Evolutionary conservation across 2,329 filamentous ascomycete species (phyloP), one percentile per base, ranked within the genome.

Genomic region (Calonectria ilicicola): DNA sequence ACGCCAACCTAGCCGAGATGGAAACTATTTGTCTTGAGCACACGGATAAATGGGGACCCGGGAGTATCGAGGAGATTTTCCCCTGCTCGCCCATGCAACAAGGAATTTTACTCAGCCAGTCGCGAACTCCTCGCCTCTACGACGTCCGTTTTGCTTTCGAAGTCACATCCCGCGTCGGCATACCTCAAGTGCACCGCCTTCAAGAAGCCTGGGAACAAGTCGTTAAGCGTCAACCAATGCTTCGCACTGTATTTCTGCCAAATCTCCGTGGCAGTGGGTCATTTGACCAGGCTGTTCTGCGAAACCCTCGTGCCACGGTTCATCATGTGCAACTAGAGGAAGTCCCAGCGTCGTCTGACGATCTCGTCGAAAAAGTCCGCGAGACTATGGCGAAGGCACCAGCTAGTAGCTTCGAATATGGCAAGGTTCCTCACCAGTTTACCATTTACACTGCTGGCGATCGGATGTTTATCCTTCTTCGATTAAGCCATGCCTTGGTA

Each of bases 51-150:
- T 56, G 29, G 6, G 51, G 51, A 21, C 51, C 51, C n/a, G 19
- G 76, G 1, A 44, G 68, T 0, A 74, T 84, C 17, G 78, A 83
- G 21, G 78, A 81, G 40, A 75, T 83, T 1, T 81, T 79, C 17
- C 82, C 83, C 2, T 83, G 79, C 58, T 80, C 82, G 2, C 78
- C 80, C 0, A 78, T 81, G 69, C 82, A 84, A 40, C 76, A 81
- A 14, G 82, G 82, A 17, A 76, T 84, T 12, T 77, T 83, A 3
- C 70, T 83, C n/a, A 83, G 79, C 60, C 67, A 70, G 26, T 29
- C n/a, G 32, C 63, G 63, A 10, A 68, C 32, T 21, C 65, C 46
- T 17, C 63, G 42, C n/a, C 47, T 60, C 21, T 79, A 29, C 17
- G 40, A 62, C 35, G 69, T 10, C 21, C 66, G 53, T 9, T n/a